Evolutionary conservation across 2,329 filamentous ascomycete species (phyloP).

Genomic region (Drechmeria coniospora): DNA sequence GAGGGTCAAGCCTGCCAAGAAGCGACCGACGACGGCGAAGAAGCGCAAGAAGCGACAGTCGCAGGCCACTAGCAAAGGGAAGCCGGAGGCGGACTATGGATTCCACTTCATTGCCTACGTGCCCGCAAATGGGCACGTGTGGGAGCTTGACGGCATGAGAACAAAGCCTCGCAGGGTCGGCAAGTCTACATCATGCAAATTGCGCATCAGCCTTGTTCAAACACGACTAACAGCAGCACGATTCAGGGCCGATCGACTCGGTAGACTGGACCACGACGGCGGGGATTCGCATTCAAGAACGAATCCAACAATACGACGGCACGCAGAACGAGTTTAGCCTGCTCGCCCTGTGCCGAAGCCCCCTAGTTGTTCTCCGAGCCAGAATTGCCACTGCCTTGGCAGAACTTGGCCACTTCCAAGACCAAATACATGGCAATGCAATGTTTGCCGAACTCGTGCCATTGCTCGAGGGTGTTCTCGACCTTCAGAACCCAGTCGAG

Average conservation of each 20-base stretch:
- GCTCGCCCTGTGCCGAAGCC: conserved; percentile 56
- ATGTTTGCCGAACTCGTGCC: conserved; percentile 10
- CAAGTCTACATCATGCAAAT: conserved; percentile 5
- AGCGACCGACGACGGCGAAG: conserved; percentile 15
- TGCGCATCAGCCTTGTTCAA: not conserved
- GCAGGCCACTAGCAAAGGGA: conserved; percentile 10
- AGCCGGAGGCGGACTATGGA: conserved; percentile 39
- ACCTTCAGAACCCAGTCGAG: conserved; percentile 8
- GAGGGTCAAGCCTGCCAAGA: conserved; percentile 18
- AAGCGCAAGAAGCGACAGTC: conserved; percentile 20
- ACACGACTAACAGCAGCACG: not conserved
- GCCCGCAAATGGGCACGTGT: conserved; percentile 56
- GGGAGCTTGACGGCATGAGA: conserved; percentile 81
- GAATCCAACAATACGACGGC: conserved; percentile 53
- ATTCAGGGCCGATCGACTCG: conserved; percentile 7
- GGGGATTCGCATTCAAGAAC: conserved; percentile 45
- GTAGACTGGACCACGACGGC: conserved; percentile 52
- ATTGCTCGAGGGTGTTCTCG: conserved; percentile 9
- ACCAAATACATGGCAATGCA: conserved; percentile 10
- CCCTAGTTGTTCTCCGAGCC: conserved; percentile 33
- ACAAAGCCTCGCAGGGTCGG: conserved; percentile 39
- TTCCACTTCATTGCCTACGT: conserved; percentile 89
- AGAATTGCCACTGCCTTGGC: conserved; percentile 28
- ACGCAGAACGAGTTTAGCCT: conserved; percentile 61
- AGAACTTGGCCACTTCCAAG: conserved; percentile 21